Percentiles rank a stretch among this genome's conserved stretches.
phyloP scores from a whole-genome alignment of 495 filamentous ascomycete genomes.

The Trypethelium eluteriae region DNA sequence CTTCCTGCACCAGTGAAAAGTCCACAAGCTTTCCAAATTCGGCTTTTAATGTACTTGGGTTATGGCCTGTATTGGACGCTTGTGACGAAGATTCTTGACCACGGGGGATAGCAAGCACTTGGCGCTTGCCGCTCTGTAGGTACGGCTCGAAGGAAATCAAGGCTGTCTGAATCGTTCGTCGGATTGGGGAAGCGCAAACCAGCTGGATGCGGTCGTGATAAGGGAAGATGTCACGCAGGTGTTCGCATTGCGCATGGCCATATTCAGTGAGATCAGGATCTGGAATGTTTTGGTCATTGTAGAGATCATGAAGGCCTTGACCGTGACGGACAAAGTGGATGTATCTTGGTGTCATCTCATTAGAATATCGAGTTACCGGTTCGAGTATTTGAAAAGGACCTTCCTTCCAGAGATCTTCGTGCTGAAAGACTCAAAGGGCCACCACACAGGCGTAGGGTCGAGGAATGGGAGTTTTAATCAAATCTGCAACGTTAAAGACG shows the following conservation, averaged over 20 bases:
- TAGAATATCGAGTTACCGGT: not conserved
- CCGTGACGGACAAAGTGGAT: slow-evolving; percentile 8
- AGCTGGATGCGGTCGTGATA: slow-evolving; percentile 9
- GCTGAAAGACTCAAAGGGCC: not conserved
- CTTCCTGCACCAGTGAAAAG: not conserved
- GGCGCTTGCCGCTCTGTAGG: not conserved
- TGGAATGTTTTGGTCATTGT: slow-evolving; percentile 9
- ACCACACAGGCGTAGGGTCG: not conserved
- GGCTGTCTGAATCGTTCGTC: slow-evolving; percentile 3
- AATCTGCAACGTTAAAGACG: too few relatives aligned
- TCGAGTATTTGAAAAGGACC: not conserved
- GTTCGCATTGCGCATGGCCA: not conserved
- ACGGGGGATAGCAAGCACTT: not conserved
- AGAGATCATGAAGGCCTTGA: not conserved
- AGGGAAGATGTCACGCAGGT: slow-evolving; percentile 3
- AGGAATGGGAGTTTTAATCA: too few relatives aligned
- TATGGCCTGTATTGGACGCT: not conserved
- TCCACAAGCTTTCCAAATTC: not conserved
- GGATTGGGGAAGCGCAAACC: not conserved
- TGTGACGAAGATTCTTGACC: not conserved
- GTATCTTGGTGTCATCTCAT: slow-evolving; percentile 1
- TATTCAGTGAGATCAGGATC: not conserved
- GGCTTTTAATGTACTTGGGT: not conserved
- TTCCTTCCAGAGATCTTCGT: not conserved
- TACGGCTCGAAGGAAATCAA: not conserved